Evolutionary conservation across 768 basidiomycete species (phyloP).

Genomic region (Tremella mesenterica): DNA sequence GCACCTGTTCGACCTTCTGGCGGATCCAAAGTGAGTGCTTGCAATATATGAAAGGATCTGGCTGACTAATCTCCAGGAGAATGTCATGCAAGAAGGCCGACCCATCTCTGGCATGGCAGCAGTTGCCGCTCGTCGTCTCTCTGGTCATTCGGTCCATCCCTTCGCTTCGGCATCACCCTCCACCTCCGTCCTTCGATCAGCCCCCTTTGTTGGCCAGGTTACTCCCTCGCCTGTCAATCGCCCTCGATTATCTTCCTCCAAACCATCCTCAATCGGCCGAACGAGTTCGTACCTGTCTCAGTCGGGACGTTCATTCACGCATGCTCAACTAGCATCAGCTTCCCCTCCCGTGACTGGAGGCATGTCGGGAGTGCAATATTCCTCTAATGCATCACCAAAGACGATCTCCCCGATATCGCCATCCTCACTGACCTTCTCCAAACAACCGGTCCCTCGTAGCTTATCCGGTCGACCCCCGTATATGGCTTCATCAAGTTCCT

Average conservation of each 20-base stretch:
- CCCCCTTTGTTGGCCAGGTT: neutral
- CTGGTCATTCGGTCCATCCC: slow-evolving; percentile 36
- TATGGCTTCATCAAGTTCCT: slow-evolving; percentile 17
- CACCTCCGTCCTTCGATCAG: slow-evolving; percentile 23
- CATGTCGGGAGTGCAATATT: slow-evolving; percentile 13
- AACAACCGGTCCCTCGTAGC: slow-evolving; percentile 27
- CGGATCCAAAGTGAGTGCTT: slow-evolving; percentile 1
- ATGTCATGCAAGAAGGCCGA: slow-evolving; percentile 17
- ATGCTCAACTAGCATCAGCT: slow-evolving; percentile 28
- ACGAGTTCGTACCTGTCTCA: slow-evolving; percentile 42
- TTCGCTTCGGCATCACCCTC: slow-evolving; percentile 31
- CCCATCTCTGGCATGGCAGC: slow-evolving; percentile 32
- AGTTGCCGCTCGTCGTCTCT: slow-evolving; percentile 31
- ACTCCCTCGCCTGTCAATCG: neutral
- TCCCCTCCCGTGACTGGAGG: slow-evolving; percentile 23
- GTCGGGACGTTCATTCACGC: slow-evolving; percentile 43
- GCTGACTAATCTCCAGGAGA: neutral
- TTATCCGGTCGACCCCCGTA: slow-evolving; percentile 23
- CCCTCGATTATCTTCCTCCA: slow-evolving; percentile 8
- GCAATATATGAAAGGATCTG: neutral
- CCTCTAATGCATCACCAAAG: slow-evolving; percentile 11
- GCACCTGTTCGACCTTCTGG: neutral
- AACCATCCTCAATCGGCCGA: slow-evolving; percentile 30
- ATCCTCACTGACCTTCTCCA: slow-evolving; percentile 27
- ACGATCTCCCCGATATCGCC: slow-evolving; percentile 19